Conservation (phyloP, 1,284 basidiomycete species). For the Pseudozyma flocculosa region DNA sequence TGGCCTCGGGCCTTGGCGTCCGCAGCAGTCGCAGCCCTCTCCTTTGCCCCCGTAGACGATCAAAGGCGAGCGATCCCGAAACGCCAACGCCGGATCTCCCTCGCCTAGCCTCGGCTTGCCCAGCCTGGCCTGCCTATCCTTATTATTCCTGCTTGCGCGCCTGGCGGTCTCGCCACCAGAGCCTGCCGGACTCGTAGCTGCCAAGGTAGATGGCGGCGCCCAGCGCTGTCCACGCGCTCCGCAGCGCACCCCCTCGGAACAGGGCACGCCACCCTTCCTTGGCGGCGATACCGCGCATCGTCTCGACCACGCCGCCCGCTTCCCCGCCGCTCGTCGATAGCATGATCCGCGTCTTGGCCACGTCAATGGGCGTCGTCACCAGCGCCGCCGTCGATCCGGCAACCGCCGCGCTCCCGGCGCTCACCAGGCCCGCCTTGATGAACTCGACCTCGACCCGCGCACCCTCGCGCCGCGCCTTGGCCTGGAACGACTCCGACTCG, state of each 20-base stretch:
- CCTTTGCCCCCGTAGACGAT: no score
- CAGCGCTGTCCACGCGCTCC: conserved; percentile 46
- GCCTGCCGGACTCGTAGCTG: conserved; percentile 44
- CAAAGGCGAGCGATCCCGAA: no score
- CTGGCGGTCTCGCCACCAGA: conserved; percentile 42
- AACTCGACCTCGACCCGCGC: conserved; percentile 19
- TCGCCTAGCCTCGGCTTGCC: no score
- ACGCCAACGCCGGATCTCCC: no score
- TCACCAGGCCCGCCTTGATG: conserved; percentile 34
- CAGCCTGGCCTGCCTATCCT: no score
- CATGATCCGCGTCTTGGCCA: conserved; percentile 51
- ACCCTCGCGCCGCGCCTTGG: neutral
- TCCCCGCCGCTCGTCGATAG: conserved; percentile 8
- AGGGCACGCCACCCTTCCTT: conserved; percentile 38
- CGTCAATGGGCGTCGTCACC: conserved; percentile 43
- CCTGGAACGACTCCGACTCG: conserved; percentile 14
- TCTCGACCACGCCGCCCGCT: conserved; percentile 25
- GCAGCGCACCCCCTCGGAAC: conserved; percentile 39
- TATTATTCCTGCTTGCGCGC: no score
- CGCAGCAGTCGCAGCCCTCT: no score
- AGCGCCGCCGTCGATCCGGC: conserved; percentile 38
- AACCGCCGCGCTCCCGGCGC: conserved; percentile 31
- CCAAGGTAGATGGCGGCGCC: conserved; percentile 52
- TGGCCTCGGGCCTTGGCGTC: no score
- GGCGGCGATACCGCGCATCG: conserved; percentile 22